A percentile compares a stretch with the other conserved stretches of the same genome.
These are phyloP conservation scores for Leccinum longicurvipes DNA, from an alignment of 768 basidiomycete genomes.

Conservation along the genomic window DNA sequence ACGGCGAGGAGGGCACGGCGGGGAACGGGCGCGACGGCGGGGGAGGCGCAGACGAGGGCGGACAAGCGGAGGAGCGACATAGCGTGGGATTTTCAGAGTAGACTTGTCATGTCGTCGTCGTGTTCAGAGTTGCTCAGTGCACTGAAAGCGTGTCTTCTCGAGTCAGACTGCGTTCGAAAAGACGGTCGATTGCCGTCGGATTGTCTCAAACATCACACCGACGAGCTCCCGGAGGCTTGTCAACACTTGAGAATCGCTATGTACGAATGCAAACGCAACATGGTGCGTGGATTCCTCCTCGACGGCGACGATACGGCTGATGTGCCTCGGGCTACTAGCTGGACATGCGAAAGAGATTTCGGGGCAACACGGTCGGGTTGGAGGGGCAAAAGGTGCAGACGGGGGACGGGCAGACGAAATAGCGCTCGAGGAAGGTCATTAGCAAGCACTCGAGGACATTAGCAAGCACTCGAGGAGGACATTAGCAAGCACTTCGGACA, in stretches of 20 bases:
- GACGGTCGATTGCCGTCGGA: constrained; percentile 78
- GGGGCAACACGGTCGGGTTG: constrained; percentile 65
- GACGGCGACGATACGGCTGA: not conserved
- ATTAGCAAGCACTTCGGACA: constrained; percentile 20
- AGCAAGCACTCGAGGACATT: not conserved
- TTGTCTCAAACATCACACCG: constrained; percentile 70
- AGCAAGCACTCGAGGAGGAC: too few species aligned
- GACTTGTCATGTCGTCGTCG: constrained; percentile 64
- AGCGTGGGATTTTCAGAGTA: constrained; percentile 7
- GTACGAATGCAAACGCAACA: constrained; percentile 88
- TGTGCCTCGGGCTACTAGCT: constrained; percentile 40
- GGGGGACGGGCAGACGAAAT: not conserved
- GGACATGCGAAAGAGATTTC: constrained; percentile 81
- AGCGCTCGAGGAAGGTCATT: not conserved
- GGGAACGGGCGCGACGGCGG: constrained; percentile 58
- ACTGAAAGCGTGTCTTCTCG: constrained; percentile 80
- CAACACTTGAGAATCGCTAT: constrained; percentile 74
- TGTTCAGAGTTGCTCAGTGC: constrained; percentile 75
- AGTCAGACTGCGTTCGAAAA: constrained; percentile 84
- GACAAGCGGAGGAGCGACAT: constrained; percentile 30
- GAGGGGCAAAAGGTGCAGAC: constrained; percentile 25
- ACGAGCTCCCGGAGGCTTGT: constrained; percentile 80
- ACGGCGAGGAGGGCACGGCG: constrained; percentile 70
- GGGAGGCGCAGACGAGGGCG: constrained; percentile 44
- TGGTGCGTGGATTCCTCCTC: constrained; percentile 48